These are phyloP conservation scores for Trifolium fragiferum DNA, from an alignment of 306 rosid species.

Conservation along the genomic window DNA sequence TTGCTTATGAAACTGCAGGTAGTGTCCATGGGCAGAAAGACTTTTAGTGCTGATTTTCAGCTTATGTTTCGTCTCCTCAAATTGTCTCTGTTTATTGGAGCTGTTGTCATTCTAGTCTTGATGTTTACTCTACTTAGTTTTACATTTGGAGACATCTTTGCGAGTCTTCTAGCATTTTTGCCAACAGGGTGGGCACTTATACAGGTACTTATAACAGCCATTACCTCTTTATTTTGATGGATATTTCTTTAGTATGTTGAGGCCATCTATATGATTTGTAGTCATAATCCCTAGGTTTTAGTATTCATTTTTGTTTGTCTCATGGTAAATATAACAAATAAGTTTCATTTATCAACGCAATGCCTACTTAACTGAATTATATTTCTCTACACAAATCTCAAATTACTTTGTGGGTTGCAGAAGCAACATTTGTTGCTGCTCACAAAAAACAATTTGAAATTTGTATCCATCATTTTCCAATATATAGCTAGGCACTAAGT, in stretches of 20 bases:
- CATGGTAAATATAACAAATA: neutral
- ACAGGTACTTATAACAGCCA: conserved; percentile 57
- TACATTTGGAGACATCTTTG: conserved; percentile 75
- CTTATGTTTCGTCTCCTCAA: conserved; percentile 94
- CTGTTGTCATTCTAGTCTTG: conserved; percentile 56
- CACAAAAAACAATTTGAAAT: neutral
- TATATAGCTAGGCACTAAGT: neutral
- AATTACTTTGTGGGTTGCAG: no score
- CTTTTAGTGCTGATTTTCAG: conserved; percentile 98
- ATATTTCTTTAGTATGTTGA: conserved; percentile 19
- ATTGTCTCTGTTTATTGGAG: conserved; percentile 69
- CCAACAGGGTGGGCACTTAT: conserved; percentile 98
- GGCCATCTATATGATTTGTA: conserved; percentile 28
- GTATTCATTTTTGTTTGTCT: conserved; percentile 14
- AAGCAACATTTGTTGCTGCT: neutral
- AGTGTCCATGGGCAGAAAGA: conserved; percentile 89
- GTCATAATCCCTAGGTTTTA: neutral
- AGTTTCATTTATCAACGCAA: neutral
- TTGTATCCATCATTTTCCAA: conserved; percentile 5
- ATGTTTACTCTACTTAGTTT: conserved; percentile 69
- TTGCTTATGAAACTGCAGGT: conserved; percentile 63
- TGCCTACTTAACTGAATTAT: conserved; percentile 18
- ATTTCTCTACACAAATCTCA: conserved; percentile 20
- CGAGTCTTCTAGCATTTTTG: conserved; percentile 80
- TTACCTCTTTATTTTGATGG: conserved; percentile 7